A percentile compares a stretch with the other conserved stretches of the same genome.
Conservation (phyloP, 768 basidiomycete species). For the Amanita brunnescens region DNA sequence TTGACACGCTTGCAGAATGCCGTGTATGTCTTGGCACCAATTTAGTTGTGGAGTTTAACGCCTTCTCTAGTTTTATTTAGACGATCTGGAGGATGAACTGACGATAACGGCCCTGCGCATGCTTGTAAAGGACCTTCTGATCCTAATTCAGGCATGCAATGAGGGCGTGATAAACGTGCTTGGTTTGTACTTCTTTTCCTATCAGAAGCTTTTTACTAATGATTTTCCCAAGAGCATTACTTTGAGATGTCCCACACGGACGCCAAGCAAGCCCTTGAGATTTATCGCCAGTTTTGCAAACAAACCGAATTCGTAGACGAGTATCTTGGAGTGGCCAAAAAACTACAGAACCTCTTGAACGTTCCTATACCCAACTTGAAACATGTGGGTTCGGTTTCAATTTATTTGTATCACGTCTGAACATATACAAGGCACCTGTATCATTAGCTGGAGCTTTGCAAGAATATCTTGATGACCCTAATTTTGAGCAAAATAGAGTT, state of each 20-base stretch:
- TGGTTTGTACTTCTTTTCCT: conserved; percentile 33
- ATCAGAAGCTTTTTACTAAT: conserved; percentile 12
- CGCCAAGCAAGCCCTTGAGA: conserved; percentile 70
- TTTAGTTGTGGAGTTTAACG: conserved; percentile 1
- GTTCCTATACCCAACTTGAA: conserved; percentile 91
- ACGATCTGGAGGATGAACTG: conserved; percentile 88
- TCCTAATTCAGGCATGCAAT: conserved; percentile 93
- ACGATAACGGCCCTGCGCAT: conserved; percentile 83
- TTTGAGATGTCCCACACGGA: conserved; percentile 98
- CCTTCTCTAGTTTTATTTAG: conserved; percentile 78
- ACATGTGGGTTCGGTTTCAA: conserved; percentile 45
- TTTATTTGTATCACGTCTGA: not conserved
- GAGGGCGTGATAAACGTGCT: conserved; percentile 85
- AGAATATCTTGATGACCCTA: conserved; percentile 93
- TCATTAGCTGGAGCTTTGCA: conserved; percentile 89
- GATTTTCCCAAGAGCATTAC: conserved; percentile 68
- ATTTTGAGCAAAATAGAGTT: conserved; percentile 90
- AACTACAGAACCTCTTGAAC: conserved; percentile 87
- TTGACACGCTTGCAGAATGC: conserved; percentile 82
- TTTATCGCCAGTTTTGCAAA: conserved; percentile 92
- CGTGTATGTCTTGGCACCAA: conserved; percentile 48
- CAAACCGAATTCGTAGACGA: conserved; percentile 92
- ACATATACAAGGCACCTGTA: conserved; percentile 72
- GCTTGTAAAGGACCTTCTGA: conserved; percentile 92
- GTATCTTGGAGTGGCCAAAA: conserved; percentile 85